Evolutionary conservation across 1,284 basidiomycete genomes (phyloP), one percentile per base, ranked within the genome.

Genomic region (Ustilago tritici): DNA sequence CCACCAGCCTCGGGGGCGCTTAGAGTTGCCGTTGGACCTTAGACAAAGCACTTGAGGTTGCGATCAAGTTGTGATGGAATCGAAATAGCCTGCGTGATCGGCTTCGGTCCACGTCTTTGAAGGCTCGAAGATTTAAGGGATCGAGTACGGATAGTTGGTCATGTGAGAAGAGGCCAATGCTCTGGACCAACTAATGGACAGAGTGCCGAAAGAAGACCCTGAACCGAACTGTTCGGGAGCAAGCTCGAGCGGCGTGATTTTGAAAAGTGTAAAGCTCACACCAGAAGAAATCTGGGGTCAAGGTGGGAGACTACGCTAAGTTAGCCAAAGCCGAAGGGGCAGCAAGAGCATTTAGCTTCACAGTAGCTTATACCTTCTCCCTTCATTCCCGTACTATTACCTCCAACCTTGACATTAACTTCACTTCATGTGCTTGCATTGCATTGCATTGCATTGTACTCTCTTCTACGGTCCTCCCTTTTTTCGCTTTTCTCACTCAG

Each of bases 121-220:
- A 31, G n/a, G 28, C 8, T 28, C 23, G 3, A 28, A 28, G 23
- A 28, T 28, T 28, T 28, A 3, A 28, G 23, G n/a, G 49, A 40
- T 14, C 23, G 41, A 14, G 23, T 57, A 46, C 56, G 28, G 40
- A 17, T 43, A 46, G 56, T n/a, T 57, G 41, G 31, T 43, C 17
- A 41, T 57, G 40, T 57, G 56, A 43, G 28, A 11, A 34, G 23
- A 46, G 23, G 40, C 14, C 17, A 34, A 14, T 43, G 56, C 31
- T 50, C 28, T 38, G 2, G 54, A 41, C 19, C 14, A 28, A 15
- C 17, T n/a, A 15, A 19, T 34, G 34, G 52, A 6, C 4, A 54
- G n/a, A 19, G 43, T 46, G 43, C 19, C n/a, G 43, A 19, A 46
- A 46, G 19, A 4, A 19, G 19, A 46, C n/a, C 43, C 43, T 46